Evolutionary conservation across 768 basidiomycete genomes (phyloP).

Genomic region (Paxillus ammoniavirescens): DNA sequence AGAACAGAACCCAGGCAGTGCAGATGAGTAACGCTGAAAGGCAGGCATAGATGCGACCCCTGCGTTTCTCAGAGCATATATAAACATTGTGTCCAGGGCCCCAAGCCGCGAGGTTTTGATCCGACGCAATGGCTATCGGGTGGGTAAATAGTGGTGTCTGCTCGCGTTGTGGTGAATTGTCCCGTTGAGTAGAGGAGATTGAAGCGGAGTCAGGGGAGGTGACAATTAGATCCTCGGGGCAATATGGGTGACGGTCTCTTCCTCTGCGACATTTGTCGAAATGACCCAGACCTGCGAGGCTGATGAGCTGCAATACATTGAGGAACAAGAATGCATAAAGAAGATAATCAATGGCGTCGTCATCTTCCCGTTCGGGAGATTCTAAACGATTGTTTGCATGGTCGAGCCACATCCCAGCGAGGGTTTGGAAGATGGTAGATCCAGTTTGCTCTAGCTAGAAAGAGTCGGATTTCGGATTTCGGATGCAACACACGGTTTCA

Average conservation of each 20-base stretch:
- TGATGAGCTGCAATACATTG: slow-evolving; percentile 55
- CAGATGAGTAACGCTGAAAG: slow-evolving; percentile 43
- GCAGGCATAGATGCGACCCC: slow-evolving; percentile 52
- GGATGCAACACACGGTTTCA: background rate
- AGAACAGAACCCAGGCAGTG: slow-evolving; percentile 61
- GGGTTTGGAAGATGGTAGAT: slow-evolving; percentile 67
- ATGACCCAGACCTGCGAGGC: slow-evolving; percentile 47
- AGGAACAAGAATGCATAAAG: slow-evolving; percentile 55
- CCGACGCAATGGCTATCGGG: background rate
- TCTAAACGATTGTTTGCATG: slow-evolving; percentile 10
- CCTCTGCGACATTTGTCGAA: slow-evolving; percentile 45
- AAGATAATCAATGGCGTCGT: slow-evolving; percentile 48
- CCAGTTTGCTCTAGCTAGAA: slow-evolving; percentile 72
- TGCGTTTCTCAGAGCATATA: slow-evolving; percentile 36
- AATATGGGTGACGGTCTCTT: slow-evolving; percentile 15
- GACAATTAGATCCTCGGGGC: slow-evolving; percentile 9
- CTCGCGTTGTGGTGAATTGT: slow-evolving; percentile 4
- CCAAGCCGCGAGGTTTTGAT: slow-evolving; percentile 5
- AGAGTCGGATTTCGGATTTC: background rate
- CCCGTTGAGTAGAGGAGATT: background rate
- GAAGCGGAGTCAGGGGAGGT: background rate
- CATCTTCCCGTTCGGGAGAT: slow-evolving; percentile 25
- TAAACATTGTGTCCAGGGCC: slow-evolving; percentile 13
- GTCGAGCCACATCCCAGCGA: slow-evolving; percentile 71
- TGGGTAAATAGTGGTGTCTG: slow-evolving; percentile 13